phyloP scores from a whole-genome alignment of 768 basidiomycete species.

The Rhodocollybia butyracea region DNA sequence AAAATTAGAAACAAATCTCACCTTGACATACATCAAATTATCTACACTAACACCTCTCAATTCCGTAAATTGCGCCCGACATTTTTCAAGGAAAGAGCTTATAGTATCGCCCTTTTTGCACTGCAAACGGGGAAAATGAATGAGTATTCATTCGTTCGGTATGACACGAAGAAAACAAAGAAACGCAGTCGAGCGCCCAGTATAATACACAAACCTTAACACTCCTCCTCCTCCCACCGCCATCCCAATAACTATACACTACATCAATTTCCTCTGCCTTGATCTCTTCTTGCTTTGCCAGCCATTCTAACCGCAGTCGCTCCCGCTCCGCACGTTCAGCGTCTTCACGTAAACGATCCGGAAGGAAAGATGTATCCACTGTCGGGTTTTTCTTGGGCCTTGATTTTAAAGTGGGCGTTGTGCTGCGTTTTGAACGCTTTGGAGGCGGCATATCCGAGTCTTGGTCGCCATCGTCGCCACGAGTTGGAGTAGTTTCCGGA shows the following conservation, averaged over 20 bases:
- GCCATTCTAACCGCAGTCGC: slow-evolving; percentile 86
- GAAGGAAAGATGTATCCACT: slow-evolving; percentile 98
- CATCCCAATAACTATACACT: slow-evolving; percentile 98
- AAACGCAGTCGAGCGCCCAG: slow-evolving; percentile 29
- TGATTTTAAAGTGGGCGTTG: no score
- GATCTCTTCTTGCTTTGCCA: slow-evolving; percentile 65
- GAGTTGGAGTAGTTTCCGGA: no score
- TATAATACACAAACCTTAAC: no score
- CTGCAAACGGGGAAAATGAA: slow-evolving; percentile 37
- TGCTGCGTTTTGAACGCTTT: no score
- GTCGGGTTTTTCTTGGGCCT: slow-evolving; percentile 90
- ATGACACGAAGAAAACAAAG: background rate
- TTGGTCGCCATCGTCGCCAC: no score
- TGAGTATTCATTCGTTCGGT: background rate
- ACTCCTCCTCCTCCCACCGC: slow-evolving; percentile 92
- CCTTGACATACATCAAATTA: slow-evolving; percentile 99
- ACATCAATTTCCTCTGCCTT: slow-evolving; percentile 80
- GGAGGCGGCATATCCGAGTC: no score
- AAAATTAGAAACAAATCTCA: slow-evolving; percentile 23
- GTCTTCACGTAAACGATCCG: slow-evolving; percentile 96
- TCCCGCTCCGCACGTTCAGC: slow-evolving; percentile 87
- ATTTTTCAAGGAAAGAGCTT: slow-evolving; percentile 86
- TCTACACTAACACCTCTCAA: slow-evolving; percentile 87
- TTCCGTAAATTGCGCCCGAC: slow-evolving; percentile 90
- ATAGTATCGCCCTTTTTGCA: slow-evolving; percentile 97